Evolutionary conservation across 345 rosid species (phyloP).

Genomic region (Euclidium syriacum): DNA sequence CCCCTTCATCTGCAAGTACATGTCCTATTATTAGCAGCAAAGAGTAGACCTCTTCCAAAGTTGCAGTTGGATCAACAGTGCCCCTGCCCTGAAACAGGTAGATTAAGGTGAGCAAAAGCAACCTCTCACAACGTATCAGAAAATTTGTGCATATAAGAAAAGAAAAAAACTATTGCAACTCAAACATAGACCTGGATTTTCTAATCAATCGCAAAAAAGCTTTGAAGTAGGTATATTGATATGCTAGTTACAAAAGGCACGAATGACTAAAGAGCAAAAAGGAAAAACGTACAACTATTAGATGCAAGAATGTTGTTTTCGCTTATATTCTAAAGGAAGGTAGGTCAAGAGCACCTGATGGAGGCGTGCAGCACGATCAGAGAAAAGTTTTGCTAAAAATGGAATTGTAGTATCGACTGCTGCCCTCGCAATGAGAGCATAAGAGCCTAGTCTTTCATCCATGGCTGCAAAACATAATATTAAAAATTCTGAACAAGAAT

Average conservation of each 20-base stretch:
- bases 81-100: constrained; percentile 68
- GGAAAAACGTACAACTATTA: background rate
- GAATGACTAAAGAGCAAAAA: background rate
- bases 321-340: constrained; percentile 1
- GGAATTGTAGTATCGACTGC: constrained; percentile 80
- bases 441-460: constrained; percentile 93
- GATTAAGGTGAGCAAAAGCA: constrained; percentile 20
- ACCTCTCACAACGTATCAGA: constrained; percentile 5
- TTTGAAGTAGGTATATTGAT: constrained; percentile 7
- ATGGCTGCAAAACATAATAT: constrained; percentile 58
- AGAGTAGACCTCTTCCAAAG: constrained; percentile 89
- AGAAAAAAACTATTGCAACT: background rate
- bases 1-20: constrained; percentile 98
- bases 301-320: constrained; percentile 3
- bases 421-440: constrained; percentile 96
- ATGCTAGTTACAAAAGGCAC: constrained; percentile 9
- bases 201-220: background rate
- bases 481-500: constrained; percentile 11
- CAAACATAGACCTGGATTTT: constrained; percentile 5
- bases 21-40: constrained; percentile 82
- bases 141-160: background rate
- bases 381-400: constrained; percentile 55
- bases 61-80: constrained; percentile 66
- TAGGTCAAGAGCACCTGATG: constrained; percentile 65
- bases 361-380: constrained; percentile 65